Evolutionary conservation across 352 stramenopile species (phyloP).

Genomic region (Pythium utonaiense): DNA sequence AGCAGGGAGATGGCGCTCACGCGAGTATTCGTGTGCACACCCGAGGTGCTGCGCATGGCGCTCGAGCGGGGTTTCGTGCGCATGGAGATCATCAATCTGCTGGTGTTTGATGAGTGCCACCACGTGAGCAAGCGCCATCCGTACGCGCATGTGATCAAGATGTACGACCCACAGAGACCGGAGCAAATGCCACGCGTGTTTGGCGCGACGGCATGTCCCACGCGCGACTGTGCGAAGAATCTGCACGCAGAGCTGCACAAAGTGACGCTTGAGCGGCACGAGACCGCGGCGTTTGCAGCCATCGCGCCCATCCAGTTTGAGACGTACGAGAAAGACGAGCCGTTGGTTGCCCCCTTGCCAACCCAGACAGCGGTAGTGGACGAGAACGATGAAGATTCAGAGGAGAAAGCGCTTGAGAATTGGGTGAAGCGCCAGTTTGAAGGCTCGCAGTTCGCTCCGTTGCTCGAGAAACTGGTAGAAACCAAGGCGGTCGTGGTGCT

Average conservation of each 20-base stretch:
- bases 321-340: constrained; percentile 36
- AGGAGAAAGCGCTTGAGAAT: constrained; percentile 8
- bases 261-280: constrained; percentile 52
- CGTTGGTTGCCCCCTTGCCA: background rate
- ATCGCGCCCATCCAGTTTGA: constrained; percentile 63
- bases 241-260: constrained; percentile 70
- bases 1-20: constrained; percentile 44
- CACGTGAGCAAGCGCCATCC: constrained; percentile 86
- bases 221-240: constrained; percentile 54
- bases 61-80: constrained; percentile 82
- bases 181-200: constrained; percentile 68
- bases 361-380: background rate
- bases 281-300: constrained; percentile 60
- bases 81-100: constrained; percentile 72
- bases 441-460: constrained; percentile 20
- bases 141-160: constrained; percentile 86
- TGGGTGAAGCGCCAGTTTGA: constrained; percentile 14
- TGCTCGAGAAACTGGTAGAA: constrained; percentile 46
- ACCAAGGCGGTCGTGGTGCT: constrained; percentile 31
- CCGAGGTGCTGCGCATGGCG: constrained; percentile 81
- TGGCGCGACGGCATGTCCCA: constrained; percentile 71
- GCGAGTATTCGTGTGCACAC: constrained; percentile 84
- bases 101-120: constrained; percentile 91
- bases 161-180: constrained; percentile 47
- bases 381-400: background rate